Evolutionary conservation across 2,329 filamentous ascomycete species (phyloP).

Genomic region (Grosmannia huntii): DNA sequence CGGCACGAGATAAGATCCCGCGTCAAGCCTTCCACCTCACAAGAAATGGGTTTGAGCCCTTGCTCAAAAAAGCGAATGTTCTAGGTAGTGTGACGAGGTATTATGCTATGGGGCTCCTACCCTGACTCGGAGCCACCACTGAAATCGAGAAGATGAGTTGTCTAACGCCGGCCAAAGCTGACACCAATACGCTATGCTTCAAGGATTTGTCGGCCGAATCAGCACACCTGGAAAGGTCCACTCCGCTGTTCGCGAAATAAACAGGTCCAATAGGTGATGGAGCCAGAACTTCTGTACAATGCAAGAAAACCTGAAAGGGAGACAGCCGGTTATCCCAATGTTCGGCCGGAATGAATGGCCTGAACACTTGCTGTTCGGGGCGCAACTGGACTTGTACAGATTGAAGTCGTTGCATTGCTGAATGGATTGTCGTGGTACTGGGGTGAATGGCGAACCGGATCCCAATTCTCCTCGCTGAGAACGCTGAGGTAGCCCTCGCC

Average conservation of each 20-base stretch:
- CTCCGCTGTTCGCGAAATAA: too few relatives aligned
- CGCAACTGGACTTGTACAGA: constrained; percentile 23
- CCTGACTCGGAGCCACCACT: not conserved
- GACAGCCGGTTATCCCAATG: constrained; percentile 26
- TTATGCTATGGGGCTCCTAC: not conserved
- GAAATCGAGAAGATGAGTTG: not conserved
- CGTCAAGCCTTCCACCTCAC: not conserved
- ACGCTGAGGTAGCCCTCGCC: constrained; percentile 80
- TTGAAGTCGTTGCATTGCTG: constrained; percentile 19
- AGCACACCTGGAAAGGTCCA: too few relatives aligned
- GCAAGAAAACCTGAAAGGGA: not conserved
- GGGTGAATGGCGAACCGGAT: constrained; percentile 25
- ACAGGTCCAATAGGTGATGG: not conserved
- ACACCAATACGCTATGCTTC: constrained; percentile 15
- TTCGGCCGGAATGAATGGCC: constrained; percentile 40
- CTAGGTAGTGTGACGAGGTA: too few relatives aligned
- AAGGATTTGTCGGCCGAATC: not conserved
- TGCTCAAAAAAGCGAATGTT: not conserved
- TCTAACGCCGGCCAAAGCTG: constrained; percentile 4
- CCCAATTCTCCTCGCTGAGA: constrained; percentile 65
- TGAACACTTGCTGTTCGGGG: constrained; percentile 27
- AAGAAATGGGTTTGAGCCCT: not conserved
- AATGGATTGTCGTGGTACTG: constrained; percentile 27
- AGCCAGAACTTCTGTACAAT: not conserved
- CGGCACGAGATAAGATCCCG: not conserved